phyloP scores from a whole-genome alignment of 2,329 filamentous ascomycete species.

The Cordyceps javanica region DNA sequence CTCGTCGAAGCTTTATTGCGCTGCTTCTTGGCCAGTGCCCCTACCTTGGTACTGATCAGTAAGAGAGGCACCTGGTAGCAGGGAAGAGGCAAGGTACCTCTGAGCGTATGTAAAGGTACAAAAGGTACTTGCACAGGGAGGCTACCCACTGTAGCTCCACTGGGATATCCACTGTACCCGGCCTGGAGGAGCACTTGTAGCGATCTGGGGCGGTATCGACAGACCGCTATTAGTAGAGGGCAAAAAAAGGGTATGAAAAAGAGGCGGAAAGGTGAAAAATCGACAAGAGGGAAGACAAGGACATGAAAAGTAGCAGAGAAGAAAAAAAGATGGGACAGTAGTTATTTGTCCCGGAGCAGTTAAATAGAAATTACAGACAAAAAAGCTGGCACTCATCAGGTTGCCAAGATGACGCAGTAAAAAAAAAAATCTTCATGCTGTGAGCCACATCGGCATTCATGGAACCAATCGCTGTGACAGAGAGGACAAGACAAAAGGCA shows the following conservation, averaged over 20 bases:
- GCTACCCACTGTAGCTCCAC: constrained; percentile 1
- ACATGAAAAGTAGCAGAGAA: no score
- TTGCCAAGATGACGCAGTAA: background rate
- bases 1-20: no score
- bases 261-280: background rate
- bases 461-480: constrained; percentile 11
- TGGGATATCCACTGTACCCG: background rate
- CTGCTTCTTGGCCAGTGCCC: no score
- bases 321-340: no score
- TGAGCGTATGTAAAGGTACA: background rate
- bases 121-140: background rate
- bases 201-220: constrained; percentile 1
- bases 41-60: no score
- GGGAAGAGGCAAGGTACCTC: no score
- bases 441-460: constrained; percentile 14
- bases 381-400: no score
- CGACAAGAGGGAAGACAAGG: background rate
- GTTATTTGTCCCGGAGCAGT: no score
- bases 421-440: background rate
- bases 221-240: constrained; percentile 2
- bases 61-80: no score
- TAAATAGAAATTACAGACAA: background rate
- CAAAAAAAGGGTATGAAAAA: background rate
- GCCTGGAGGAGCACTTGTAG: background rate
- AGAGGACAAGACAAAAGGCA: background rate